Evolutionary conservation across 1,139 yeast genomes (phyloP), one percentile per base, ranked within the genome.

Genomic region (Komagataea norvegica): DNA sequence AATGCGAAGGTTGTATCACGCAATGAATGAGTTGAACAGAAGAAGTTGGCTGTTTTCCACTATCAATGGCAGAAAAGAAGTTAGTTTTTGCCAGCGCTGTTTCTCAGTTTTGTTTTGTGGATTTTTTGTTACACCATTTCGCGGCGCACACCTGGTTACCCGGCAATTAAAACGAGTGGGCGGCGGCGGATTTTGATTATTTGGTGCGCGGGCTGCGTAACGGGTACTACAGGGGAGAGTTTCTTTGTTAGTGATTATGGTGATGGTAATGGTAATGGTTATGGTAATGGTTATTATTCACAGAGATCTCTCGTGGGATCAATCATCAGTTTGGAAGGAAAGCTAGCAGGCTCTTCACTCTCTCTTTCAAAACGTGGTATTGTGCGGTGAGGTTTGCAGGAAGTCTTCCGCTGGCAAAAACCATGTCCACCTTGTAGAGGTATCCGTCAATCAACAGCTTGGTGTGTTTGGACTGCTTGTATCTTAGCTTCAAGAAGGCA

Each of bases 391-490:
- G 61, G 10, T 55, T 56, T 4, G 74, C 68, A 18, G 95, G 94
- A 25, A 80, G 62, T 25, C 70, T 57, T 25, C 84, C 74, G 39
- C 74, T 70, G 53, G 69, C 65, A 40, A 83, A 65, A 16, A 74
- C 46, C 9, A 77, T 76, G 57, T 88, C 96, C 40, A 80, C 54
- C 49, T 77, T 71, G 40, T 82, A 77, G 57, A 84, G 85, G 58
- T 81, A 65, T 25, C 72, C 67, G 61, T 82, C 79, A 57, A 88
- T 69, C 36, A 78, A 76, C 47, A 75, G 65, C 63, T 87, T 79
- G 46, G 87, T 81, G 62, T 79, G 79, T 35, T 76, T 71, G n/a
- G 93, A 82, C 54, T 77, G 81, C 56, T 84, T 89, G 57, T 70
- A 86, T 62, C 96, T 76, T 47, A 83, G 64, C 62, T 85, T 85